Evolutionary conservation across 2,329 filamentous ascomycete genomes (phyloP), one percentile per base, ranked within the genome.

Genomic region (Colletotrichum siamense): DNA sequence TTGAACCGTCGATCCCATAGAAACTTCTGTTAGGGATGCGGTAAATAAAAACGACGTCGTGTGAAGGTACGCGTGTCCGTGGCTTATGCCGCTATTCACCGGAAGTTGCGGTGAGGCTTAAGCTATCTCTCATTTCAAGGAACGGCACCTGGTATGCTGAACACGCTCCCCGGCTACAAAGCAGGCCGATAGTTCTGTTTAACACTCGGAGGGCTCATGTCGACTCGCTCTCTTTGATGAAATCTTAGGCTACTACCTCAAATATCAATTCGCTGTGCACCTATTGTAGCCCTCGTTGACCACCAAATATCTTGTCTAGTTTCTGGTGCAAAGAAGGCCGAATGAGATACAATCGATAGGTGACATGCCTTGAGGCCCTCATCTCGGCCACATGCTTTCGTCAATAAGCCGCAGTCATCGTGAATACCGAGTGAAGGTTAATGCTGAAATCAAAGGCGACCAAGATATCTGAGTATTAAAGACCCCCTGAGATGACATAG

Each of bases 181-280:
- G 81, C 2, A 80, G 79, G 10, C 79, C 81, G 8, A 76, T 83
- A 63, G 77, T 75, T 55, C 80, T 79, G 7, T 86, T 83, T 78
- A 81, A 84, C 65, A 71, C 80, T 39, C 65, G 76, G 8, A 79
- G 55, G 49, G 71, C 63, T 6, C 71, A 71, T 16, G 76, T 84
- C 22, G 71, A 81, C 52, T 83, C 0, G 69, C 82, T 6, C 80
- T 85, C 26, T 86, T 85, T 73, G 81, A 84, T 2, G 78, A 81
- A 1, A 69, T 82, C 2, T 79, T 85, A 0, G 83, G 82, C 34
- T 81, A 82, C 36, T 84, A 86, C 57, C 62, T 84, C n/a, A 44
- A 39, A 44, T 18, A 1, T 18, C 16, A 18, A 80, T 22, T 85
- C 81, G 59, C 67, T 82, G 3, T 73, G 76, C 15, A 69, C 82